Percentiles rank a stretch among this genome's conserved stretches.
These are phyloP conservation scores for Neoboletus subvelutipes DNA, from an alignment of 768 basidiomycete genomes.

Conservation along the genomic window DNA sequence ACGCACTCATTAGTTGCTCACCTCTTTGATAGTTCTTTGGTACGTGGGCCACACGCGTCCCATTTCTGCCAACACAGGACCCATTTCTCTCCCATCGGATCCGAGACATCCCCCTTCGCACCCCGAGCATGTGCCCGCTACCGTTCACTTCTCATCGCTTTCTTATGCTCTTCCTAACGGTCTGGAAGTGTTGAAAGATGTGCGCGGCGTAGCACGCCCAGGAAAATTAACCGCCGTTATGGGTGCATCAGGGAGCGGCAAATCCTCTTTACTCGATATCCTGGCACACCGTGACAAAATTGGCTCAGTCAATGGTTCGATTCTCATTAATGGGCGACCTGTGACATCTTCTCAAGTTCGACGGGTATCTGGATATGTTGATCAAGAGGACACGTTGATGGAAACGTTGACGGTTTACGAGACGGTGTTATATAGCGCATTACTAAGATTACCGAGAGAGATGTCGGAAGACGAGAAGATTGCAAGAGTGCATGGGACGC, in stretches of 20 bases:
- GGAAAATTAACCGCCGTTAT: conserved; percentile 95
- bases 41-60: conserved; percentile 75
- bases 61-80: conserved; percentile 45
- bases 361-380: conserved; percentile 90
- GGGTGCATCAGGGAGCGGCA: conserved; percentile 96
- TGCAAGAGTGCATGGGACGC: conserved; percentile 89
- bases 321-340: conserved; percentile 82
- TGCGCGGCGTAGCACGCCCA: conserved; percentile 81
- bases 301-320: conserved; percentile 68
- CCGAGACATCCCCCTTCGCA: conserved; percentile 55
- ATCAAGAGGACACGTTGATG: conserved; percentile 98
- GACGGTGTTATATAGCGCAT: conserved; percentile 90
- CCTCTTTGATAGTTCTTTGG: conserved; percentile 66
- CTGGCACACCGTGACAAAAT: conserved; percentile 88
- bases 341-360: conserved; percentile 76
- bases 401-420: conserved; percentile 97
- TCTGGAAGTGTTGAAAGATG: conserved; percentile 70
- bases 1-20: neutral
- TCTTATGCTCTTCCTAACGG: conserved; percentile 69
- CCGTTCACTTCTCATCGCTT: conserved; percentile 85
- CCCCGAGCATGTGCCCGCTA: conserved; percentile 88
- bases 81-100: conserved; percentile 86
- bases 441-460: conserved; percentile 86
- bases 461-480: conserved; percentile 97
- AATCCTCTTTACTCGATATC: conserved; percentile 95